Evolutionary conservation across 352 stramenopile species (phyloP), one percentile per base, ranked within the genome.

Genomic region (Globisporangium canariense): DNA sequence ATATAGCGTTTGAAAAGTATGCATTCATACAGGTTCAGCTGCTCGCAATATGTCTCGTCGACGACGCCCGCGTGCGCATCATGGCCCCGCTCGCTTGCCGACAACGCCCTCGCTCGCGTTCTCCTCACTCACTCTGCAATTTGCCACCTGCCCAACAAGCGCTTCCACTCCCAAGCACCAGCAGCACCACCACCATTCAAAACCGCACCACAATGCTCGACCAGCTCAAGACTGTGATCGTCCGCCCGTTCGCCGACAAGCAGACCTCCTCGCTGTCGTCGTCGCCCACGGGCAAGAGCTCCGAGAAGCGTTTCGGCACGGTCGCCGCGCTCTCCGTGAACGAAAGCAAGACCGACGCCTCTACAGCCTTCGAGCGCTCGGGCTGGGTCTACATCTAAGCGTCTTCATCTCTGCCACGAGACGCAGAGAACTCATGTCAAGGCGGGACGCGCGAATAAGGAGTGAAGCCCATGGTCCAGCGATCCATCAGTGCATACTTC

Each of bases 381-480:
- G 83, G 83, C 45, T 91, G 83, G 83, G 76, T 75, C 16, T 91
- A 78, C 74, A 91, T 91, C 62, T 91, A 77, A 82, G 45, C 53
- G n/a, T 16, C 18, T 3, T 52, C 20, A 32, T 9, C 46, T 18
- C 8, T 4, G 8, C 18, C 11, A 30, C 6, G 10, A 6, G 5
- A 38, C 11, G 41, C 7, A n/a, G 18, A 18, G 8, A 32, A n/a
- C 38, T 4, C 41, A 49, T n/a, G 30, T 18, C n/a, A 53, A 28
- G 62, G 3, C 7, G 5, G 16, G 51, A 57, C 30, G 51, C 28
- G 50, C 51, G 30, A 4, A 34, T 22, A 60, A 41, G 7, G 22
- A 61, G 40, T 10, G 13, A 60, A 47, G n/a, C 38, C 36, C 14
- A 51, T 28, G 2, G n/a, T 6, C 32, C 53, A 45, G 40, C 14